A percentile compares a stretch with the other conserved stretches of the same genome.
These are phyloP conservation scores for Sporothrix brunneoviolacea DNA, from an alignment of 2,329 filamentous ascomycete species.

Conservation along the genomic window DNA sequence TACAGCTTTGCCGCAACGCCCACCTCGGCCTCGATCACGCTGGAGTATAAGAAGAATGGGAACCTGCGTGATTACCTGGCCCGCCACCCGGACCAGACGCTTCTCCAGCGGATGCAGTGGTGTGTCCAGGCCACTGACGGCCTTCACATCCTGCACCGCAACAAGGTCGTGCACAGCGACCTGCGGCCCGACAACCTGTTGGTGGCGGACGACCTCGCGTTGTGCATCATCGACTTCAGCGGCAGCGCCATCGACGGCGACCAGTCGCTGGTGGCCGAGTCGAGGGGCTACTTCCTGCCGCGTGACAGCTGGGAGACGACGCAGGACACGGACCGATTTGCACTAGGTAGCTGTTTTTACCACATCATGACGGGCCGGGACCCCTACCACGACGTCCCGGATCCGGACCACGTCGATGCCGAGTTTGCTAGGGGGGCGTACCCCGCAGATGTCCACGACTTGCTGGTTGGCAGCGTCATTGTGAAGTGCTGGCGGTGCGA, in stretches of 20 bases:
- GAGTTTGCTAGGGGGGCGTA: background rate
- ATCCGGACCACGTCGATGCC: background rate
- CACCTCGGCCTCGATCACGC: background rate
- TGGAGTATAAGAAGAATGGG: background rate
- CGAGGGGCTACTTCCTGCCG: background rate
- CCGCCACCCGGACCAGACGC: background rate
- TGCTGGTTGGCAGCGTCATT: background rate
- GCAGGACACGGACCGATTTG: background rate
- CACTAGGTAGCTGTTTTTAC: background rate
- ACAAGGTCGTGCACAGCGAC: background rate
- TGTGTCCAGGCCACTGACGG: background rate
- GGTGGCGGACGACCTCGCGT: background rate
- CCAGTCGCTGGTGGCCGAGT: background rate
- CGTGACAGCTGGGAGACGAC: background rate
- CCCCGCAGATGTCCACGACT: background rate
- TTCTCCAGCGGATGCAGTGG: background rate
- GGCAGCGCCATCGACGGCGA: constrained; percentile 1
- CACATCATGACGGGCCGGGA: background rate
- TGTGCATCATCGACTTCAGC: constrained; percentile 1
- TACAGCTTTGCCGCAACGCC: background rate
- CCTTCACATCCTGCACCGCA: background rate
- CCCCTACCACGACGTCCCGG: background rate
- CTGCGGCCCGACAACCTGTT: background rate
- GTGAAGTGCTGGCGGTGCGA: background rate
- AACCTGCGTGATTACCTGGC: background rate